Evolutionary conservation across 768 basidiomycete species (phyloP).

Genomic region (Boletus subparvulus): DNA sequence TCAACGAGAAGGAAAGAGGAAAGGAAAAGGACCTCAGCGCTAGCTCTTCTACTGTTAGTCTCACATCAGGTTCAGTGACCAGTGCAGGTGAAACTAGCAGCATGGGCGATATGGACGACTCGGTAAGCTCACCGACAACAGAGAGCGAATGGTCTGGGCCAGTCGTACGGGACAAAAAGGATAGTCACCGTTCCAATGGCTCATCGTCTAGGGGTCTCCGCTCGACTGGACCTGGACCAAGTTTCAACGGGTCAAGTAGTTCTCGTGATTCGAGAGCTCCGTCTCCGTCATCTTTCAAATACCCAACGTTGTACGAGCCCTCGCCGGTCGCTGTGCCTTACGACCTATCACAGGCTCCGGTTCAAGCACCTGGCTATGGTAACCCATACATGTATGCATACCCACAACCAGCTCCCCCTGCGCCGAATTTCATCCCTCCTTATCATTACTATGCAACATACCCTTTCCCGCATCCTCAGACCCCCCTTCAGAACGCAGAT

Average conservation of each 20-base stretch:
- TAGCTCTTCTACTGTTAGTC: slow-evolving; percentile 72
- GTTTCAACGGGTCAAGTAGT: slow-evolving; percentile 55
- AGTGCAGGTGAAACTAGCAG: slow-evolving; percentile 59
- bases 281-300: slow-evolving; percentile 71
- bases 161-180: slow-evolving; percentile 55
- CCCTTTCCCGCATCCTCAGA: slow-evolving; percentile 50
- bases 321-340: slow-evolving; percentile 30
- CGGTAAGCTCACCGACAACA: slow-evolving; percentile 67
- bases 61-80: slow-evolving; percentile 65
- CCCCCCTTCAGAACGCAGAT: slow-evolving; percentile 41
- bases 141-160: slow-evolving; percentile 81
- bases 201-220: slow-evolving; percentile 64
- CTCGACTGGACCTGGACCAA: slow-evolving; percentile 47
- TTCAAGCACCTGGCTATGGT: slow-evolving; percentile 30
- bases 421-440: slow-evolving; percentile 40
- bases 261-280: slow-evolving; percentile 72
- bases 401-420: slow-evolving; percentile 39
- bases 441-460: slow-evolving; percentile 48
- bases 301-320: slow-evolving; percentile 72
- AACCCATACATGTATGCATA: slow-evolving; percentile 40
- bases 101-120: slow-evolving; percentile 65
- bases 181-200: slow-evolving; percentile 50
- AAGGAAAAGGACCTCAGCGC: slow-evolving; percentile 73
- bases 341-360: slow-evolving; percentile 32
- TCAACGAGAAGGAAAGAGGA: slow-evolving; percentile 66